phyloP scores from a whole-genome alignment of 768 basidiomycete genomes.

The Tricholoma terreum region DNA sequence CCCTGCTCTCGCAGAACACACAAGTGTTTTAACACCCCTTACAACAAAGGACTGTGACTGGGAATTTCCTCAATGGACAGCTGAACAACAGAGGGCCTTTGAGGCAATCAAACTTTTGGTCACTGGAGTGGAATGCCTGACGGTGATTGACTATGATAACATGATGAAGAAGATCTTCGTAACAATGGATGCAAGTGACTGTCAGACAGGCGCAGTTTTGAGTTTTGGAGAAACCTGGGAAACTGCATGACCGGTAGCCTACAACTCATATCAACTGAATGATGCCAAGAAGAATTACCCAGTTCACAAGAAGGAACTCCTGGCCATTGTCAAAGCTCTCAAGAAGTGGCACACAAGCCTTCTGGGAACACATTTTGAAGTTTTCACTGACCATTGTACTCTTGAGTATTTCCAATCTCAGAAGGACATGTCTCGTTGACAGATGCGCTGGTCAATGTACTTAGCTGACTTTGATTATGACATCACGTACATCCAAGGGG shows the following conservation, averaged over 20 bases:
- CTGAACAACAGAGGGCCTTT: slow-evolving; percentile 20
- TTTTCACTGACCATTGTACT: slow-evolving; percentile 33
- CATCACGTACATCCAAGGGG: slow-evolving; percentile 31
- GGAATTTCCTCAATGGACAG: slow-evolving; percentile 25
- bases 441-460: slow-evolving; percentile 37
- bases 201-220: slow-evolving; percentile 21
- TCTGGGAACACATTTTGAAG: slow-evolving; percentile 9
- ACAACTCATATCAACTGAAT: slow-evolving; percentile 19
- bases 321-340: slow-evolving; percentile 27
- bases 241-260: slow-evolving; percentile 24
- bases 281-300: slow-evolving; percentile 27
- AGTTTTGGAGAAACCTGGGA: slow-evolving; percentile 26
- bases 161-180: slow-evolving; percentile 25
- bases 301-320: slow-evolving; percentile 29
- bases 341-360: slow-evolving; percentile 19
- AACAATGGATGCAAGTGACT: slow-evolving; percentile 24
- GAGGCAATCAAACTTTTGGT: slow-evolving; percentile 27
- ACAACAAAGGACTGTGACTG: neutral
- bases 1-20: slow-evolving; percentile 27
- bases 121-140: slow-evolving; percentile 19
- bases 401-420: slow-evolving; percentile 24
- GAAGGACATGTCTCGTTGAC: slow-evolving; percentile 10
- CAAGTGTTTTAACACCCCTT: slow-evolving; percentile 7
- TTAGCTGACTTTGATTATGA: slow-evolving; percentile 28
- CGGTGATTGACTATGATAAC: slow-evolving; percentile 22